Evolutionary conservation across 2,329 filamentous ascomycete genomes (phyloP).

Genomic region (Diaporthe humulicola): DNA sequence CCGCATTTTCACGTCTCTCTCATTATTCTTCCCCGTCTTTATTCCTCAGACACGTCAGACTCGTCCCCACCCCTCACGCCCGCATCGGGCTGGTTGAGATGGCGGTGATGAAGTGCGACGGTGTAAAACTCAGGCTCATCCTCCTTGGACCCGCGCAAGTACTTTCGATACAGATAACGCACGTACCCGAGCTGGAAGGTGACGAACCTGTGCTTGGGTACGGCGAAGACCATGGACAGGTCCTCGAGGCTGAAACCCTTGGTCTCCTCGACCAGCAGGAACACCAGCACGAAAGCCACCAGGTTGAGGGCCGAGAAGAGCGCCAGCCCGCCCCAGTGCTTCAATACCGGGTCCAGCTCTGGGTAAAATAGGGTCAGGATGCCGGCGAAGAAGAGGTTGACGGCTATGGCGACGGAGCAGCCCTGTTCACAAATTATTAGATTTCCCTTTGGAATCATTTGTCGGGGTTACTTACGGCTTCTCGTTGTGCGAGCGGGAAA

Average conservation of each 20-base stretch:
- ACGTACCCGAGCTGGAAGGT: slow-evolving; percentile 49
- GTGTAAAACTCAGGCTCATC: slow-evolving; percentile 36
- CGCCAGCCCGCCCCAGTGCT: slow-evolving; percentile 52
- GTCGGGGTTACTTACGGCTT: slow-evolving; percentile 49
- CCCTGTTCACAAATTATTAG: slow-evolving; percentile 46
- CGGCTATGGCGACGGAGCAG: slow-evolving; percentile 60
- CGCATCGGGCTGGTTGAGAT: background rate
- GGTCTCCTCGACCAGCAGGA: slow-evolving; percentile 59
- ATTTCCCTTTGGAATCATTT: background rate
- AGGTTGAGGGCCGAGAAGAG: slow-evolving; percentile 63
- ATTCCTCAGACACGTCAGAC: slow-evolving; percentile 9
- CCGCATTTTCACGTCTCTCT: background rate
- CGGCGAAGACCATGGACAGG: slow-evolving; percentile 55
- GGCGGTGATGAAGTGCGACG: slow-evolving; percentile 12
- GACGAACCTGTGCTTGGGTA: slow-evolving; percentile 54
- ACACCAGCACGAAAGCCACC: slow-evolving; percentile 59
- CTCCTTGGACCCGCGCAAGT: slow-evolving; percentile 21
- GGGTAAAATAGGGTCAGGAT: slow-evolving; percentile 59
- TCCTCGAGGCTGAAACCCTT: slow-evolving; percentile 56
- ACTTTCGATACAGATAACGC: slow-evolving; percentile 22
- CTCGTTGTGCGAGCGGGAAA: slow-evolving; percentile 63
- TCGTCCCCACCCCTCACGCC: background rate
- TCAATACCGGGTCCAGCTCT: slow-evolving; percentile 46
- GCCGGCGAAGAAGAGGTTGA: slow-evolving; percentile 62
- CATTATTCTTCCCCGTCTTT: background rate